Evolutionary conservation across 139 green algal genomes (phyloP), one percentile per base, ranked within the genome.

Genomic region (Microglena sp.): DNA sequence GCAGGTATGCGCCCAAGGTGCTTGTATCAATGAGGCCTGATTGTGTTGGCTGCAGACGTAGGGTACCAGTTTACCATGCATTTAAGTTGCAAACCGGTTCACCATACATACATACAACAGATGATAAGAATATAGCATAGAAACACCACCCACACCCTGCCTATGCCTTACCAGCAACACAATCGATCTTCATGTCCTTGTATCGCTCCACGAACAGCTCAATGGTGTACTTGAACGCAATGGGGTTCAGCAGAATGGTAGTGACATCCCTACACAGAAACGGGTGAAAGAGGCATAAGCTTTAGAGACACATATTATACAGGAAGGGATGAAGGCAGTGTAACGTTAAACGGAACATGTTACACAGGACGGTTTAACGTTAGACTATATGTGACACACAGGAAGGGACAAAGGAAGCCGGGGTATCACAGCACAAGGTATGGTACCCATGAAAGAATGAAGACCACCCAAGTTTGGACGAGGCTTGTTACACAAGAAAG

Each of bases 221-320:
- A 33, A 95, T 88, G n/a, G 67, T 79, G 62, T 80, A 65, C 46
- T 92, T 70, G 66, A 97, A 97, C 0, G 87, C 89, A 44, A 68
- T 66, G 3, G 83, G 84, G 66, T 98, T 75, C n/a, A 97, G 77
- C 46, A 96, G 67, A 40, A 97, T 75, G 29, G 90, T 98, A 7
- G 92, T 98, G 15, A 98, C 81, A 74, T 98, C 93, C 62, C 82
- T 79, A 56, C 96, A 96, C 26, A 88, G 40, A 64, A 50, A 50
- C 40, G 40, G 11, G 40, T 50, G 40, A 11, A 50, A 11, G 40
- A 50, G 40, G 11, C 11, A 11, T 50, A 50, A 50, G 11, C 40
- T 24, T 50, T 50, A 24, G 11, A 15, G 15, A 15, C 40, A 50
- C 40, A 11, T 50, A n/a, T n/a, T n/a, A n/a, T n/a, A n/a, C n/a